Evolutionary conservation across 2,329 filamentous ascomycete species (phyloP), one percentile per base, ranked within the genome.

Genomic region (Hypoxylon sp.): DNA sequence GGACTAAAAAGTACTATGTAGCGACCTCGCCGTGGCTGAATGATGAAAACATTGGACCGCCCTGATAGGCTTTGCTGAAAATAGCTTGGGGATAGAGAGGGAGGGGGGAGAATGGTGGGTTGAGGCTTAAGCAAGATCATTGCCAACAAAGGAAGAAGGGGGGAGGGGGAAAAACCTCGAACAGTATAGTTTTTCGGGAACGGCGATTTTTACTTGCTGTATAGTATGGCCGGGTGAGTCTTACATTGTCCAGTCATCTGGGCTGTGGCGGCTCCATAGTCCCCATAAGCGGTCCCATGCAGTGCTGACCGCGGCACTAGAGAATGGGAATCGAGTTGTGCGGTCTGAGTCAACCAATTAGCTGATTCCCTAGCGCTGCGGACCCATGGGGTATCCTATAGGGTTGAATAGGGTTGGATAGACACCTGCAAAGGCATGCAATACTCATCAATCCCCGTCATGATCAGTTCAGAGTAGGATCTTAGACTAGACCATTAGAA

Each of bases 261-360:
- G 53, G 50, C 48, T 41, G 22, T 53, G 22, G 24, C 32, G 15
- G 54, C 34, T 7, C 54, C 58, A 43, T 15, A 26, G 7, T 26
- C 24, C 7, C 24, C 24, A 48, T 44, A 50, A 49, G 39, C 30
- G 32, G 55, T n/a, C 47, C 46, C 55, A 26, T 60, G 52, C 13
- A 44, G 43, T 51, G 43, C 44, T 61, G 54, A 61, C 52, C 10
- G 11, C 15, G 37, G 49, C 49, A 41, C 49, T 17, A 34, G 30
- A 41, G 49, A 43, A 20, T 24, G 20, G 19, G 22, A 44, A 37
- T 30, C 13, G 26, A 13, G 7, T 52, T 52, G 5, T 59, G 51
- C 61, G 56, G 62, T 47, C 48, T 60, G 62, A 51, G 30, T 54
- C 53, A 64, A 57, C 57, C 62, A 60, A 64, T 64, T 28, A 57